Percentiles rank a stretch among this genome's conserved stretches.
phyloP scores from a whole-genome alignment of 257 asterid genomes.

The Gentiana dahurica region DNA sequence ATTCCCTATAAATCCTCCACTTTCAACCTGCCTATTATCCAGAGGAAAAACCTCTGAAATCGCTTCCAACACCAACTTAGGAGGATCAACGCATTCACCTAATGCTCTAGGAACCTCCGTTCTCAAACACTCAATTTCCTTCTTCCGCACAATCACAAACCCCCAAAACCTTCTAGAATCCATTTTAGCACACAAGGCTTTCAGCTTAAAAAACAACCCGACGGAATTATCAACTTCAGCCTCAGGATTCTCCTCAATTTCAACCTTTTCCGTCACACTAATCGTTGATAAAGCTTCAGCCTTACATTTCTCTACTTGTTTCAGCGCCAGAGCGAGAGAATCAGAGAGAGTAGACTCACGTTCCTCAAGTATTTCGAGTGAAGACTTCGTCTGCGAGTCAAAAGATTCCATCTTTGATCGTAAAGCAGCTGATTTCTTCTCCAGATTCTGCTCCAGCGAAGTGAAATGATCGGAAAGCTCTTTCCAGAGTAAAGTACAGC shows the following conservation, averaged over 20 bases:
- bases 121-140: constrained; percentile 64
- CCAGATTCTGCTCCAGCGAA: constrained; percentile 73
- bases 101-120: constrained; percentile 56
- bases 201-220: constrained; percentile 48
- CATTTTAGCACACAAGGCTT: constrained; percentile 48
- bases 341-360: constrained; percentile 67
- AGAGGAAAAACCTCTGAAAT: constrained; percentile 90
- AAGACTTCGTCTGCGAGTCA: constrained; percentile 41
- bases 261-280: neutral
- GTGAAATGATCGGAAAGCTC: constrained; percentile 96
- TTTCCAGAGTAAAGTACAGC: constrained; percentile 98
- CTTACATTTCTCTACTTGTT: constrained; percentile 23
- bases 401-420: constrained; percentile 41
- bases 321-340: constrained; percentile 45
- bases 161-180: constrained; percentile 66
- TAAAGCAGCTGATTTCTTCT: constrained; percentile 55
- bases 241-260: constrained; percentile 9
- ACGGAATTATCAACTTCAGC: constrained; percentile 60
- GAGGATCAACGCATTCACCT: constrained; percentile 80
- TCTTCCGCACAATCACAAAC: constrained; percentile 59
- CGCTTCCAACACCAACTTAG: constrained; percentile 80
- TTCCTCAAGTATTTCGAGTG: constrained; percentile 45
- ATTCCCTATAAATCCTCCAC: constrained; percentile 14
- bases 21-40: constrained; percentile 24
- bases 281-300: constrained; percentile 10